Percentiles rank a stretch among this genome's conserved stretches.
phyloP scores from a whole-genome alignment of 331 rosid species.

The Prunus yedoensis region DNA sequence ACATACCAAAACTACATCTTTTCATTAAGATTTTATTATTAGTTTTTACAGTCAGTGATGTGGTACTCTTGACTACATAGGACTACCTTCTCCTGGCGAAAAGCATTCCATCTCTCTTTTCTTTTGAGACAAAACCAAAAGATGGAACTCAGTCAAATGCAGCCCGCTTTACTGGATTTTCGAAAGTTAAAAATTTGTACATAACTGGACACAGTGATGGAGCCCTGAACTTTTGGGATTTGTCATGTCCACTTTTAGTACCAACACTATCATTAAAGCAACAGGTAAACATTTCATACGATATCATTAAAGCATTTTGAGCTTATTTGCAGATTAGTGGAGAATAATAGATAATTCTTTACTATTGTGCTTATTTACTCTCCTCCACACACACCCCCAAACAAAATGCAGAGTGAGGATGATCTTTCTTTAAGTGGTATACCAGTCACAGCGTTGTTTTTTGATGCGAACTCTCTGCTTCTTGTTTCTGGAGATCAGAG shows the following conservation, averaged over 20 bases:
- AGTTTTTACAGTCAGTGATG: slow-evolving; percentile 1
- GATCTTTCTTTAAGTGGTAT: slow-evolving; percentile 72
- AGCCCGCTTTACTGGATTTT: slow-evolving; percentile 67
- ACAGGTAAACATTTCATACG: slow-evolving; percentile 50
- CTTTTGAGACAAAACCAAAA: slow-evolving; percentile 51
- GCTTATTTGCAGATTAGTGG: neutral
- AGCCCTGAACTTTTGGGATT: slow-evolving; percentile 80
- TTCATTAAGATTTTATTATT: neutral
- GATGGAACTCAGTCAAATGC: slow-evolving; percentile 49
- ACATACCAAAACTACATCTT: neutral
- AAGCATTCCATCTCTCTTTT: slow-evolving; percentile 59
- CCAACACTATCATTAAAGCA: slow-evolving; percentile 73
- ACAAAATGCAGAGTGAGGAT: slow-evolving; percentile 71
- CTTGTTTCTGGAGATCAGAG: slow-evolving; percentile 88
- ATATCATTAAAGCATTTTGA: neutral
- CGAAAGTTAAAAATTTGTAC: slow-evolving; percentile 59
- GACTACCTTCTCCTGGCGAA: slow-evolving; percentile 53
- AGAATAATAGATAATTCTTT: slow-evolving; percentile 7
- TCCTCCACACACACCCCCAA: slow-evolving; percentile 9
- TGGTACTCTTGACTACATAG: slow-evolving; percentile 33
- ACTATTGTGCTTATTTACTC: neutral
- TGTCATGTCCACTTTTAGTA: slow-evolving; percentile 60
- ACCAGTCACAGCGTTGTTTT: slow-evolving; percentile 67
- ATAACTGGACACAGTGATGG: slow-evolving; percentile 87
- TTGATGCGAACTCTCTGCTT: slow-evolving; percentile 48